Base-by-base conservation (phyloP, 2,329 filamentous ascomycete species). In the Camillea tinctor region DNA sequence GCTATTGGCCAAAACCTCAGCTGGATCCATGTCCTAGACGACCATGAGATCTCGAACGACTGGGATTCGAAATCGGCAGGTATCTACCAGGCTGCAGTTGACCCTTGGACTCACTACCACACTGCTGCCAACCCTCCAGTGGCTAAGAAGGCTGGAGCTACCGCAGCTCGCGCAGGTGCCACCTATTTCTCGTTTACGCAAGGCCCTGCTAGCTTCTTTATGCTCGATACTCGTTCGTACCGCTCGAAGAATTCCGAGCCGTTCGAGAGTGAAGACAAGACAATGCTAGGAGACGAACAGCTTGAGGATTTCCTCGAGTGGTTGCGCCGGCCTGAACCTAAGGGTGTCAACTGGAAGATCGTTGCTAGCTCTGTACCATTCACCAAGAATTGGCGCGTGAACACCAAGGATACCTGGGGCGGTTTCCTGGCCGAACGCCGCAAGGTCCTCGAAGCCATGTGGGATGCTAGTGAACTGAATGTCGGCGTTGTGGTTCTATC, bases 21-120 rank as follows among this genome's bases (percentile, higher is more conserved):
- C 68, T 99, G 95, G 95, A 92, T 98, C 51, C 95, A 99, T 71
- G 93, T 96, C 1, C 84, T 97, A 6, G 95, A 99, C 71, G 95
- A 99, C 73, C 95, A 99, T 70, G 95, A 99, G 73, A 97, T 99
- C 63, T 85, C 85, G 4, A 98, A 99, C 68, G 95, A 98, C 76
- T 98, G 93, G 93, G 87, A 89, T 61, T 81, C 84, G 19, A 95
- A 94, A 72, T 89, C 85, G 15, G 93, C 91, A 0, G 91, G 91
- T 5, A 84, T 96, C 0, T 97, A 94, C 72, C 76, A 83, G 2
- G 85, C 89, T 0, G 93, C 94, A 4, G 86, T 91, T 51, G 92
- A 96, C 61, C 92, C 94, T 0, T 99, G 91, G 80, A 80, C 88
- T 53, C 86, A 93, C 71, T 99, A 99, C 72, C 94, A 99, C 63